Base-by-base conservation (phyloP, 441 rosid genomes). In the Raphanus hybrid region DNA sequence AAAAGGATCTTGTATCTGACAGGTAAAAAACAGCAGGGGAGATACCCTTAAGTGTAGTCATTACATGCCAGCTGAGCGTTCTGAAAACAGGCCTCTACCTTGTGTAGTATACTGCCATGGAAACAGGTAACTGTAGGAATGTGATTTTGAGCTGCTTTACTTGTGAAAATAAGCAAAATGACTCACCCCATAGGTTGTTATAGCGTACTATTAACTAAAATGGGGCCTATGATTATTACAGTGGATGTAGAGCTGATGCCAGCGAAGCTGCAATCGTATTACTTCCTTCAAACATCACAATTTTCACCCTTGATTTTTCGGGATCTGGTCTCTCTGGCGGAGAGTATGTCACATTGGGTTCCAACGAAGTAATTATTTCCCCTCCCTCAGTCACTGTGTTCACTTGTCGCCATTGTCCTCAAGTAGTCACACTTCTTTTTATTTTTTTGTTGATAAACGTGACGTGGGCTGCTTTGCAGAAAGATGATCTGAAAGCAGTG, bases 301-400 rank as follows among this genome's bases (percentile, higher is more conserved):
- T 96, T 85, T 91, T 96, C 78, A 78, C 98, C 11, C 94, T 96
- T 76, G 99, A 96, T 84, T 96, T 96, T 85, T 91, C 98, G 55
- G 99, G 99, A 74, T 96, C 99, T 78, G 99, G 99, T 80, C 78
- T 91, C 76, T 96, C 99, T 63, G 98, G 93, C 1, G 99, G 99
- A 77, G 99, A 93, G 52, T 88, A 92, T 78, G 99, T 96, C 59
- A 86, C 93, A 32, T 82, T 93, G 80, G 99, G 99, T 27, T 92
- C 94, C 90, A 75, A 92, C 80, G 99, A 96, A 88, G 99, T 96
- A 23, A 23, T 23, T 23, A 23, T 23, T 23, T 23, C 26, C 27
- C 12, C n/a, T 43, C 27, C 12, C n/a, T 43, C 11, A 45, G 23
- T 27, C 18, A 18, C 1, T 8, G 52, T 6, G 8, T 75, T 75